Evolutionary conservation across 108 stramenopile genomes (phyloP).

Genomic region (Nitzschia inconspicua): DNA sequence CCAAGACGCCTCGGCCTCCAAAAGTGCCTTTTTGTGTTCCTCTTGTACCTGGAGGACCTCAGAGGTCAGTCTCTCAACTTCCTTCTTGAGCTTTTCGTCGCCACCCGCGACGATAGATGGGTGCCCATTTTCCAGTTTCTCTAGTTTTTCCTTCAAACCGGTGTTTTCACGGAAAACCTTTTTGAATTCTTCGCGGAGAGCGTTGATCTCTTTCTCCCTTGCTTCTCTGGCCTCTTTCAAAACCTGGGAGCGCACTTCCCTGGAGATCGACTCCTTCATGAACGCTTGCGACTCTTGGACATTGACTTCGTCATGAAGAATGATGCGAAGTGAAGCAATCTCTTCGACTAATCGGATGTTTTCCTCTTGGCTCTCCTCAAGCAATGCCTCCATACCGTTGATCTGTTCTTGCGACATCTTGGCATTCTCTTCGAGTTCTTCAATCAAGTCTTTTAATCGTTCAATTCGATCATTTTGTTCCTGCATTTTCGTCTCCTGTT

Average conservation of each 20-base stretch:
- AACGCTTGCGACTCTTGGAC: not conserved
- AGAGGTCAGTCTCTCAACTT: constrained; percentile 32
- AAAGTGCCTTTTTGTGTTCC: not conserved
- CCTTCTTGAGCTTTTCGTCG: constrained; percentile 5
- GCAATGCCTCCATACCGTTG: too few relatives aligned
- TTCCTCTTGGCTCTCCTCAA: constrained; percentile 17
- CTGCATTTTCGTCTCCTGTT: constrained; percentile 7
- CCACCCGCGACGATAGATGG: not conserved
- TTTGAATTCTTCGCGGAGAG: constrained; percentile 34
- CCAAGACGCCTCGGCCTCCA: not conserved
- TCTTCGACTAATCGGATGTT: constrained; percentile 17
- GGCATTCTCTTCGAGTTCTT: too few relatives aligned
- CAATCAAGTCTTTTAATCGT: too few relatives aligned
- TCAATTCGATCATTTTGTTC: too few relatives aligned
- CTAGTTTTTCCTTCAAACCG: constrained; percentile 27
- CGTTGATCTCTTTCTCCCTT: constrained; percentile 22
- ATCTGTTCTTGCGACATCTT: too few relatives aligned
- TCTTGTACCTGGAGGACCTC: constrained; percentile 29
- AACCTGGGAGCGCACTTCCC: not conserved
- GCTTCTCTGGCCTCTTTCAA: constrained; percentile 24
- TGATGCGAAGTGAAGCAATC: constrained; percentile 16
- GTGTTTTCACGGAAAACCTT: constrained; percentile 34
- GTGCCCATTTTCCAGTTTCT: not conserved
- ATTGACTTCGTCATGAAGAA: constrained; percentile 11
- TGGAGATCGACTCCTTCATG: not conserved